phyloP scores from a whole-genome alignment of 306 rosid genomes.

The Alnus rubra region DNA sequence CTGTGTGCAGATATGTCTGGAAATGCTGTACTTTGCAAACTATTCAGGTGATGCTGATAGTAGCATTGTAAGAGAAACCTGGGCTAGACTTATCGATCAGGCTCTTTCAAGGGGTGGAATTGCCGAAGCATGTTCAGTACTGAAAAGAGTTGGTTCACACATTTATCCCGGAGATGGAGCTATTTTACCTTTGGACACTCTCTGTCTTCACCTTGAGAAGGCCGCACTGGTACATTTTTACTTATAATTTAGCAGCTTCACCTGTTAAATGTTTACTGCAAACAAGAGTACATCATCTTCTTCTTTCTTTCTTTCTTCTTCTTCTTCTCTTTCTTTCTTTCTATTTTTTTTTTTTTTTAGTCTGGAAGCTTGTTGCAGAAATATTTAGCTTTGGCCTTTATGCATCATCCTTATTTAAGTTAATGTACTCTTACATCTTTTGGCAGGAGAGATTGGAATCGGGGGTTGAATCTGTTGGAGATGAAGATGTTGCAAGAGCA shows the following conservation, averaged over 20 bases:
- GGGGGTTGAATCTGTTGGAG: slow-evolving; percentile 82
- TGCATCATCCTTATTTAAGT: background rate
- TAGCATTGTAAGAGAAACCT: slow-evolving; percentile 81
- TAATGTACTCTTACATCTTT: slow-evolving; percentile 19
- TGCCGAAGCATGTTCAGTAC: slow-evolving; percentile 90
- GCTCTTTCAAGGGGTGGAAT: slow-evolving; percentile 91
- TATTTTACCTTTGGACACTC: slow-evolving; percentile 71
- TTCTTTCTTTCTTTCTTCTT: background rate
- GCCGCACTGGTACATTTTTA: slow-evolving; percentile 74
- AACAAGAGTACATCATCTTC: slow-evolving; percentile 13
- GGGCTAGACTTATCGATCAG: slow-evolving; percentile 93
- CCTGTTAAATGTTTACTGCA: slow-evolving; percentile 11
- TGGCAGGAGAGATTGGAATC: slow-evolving; percentile 78
- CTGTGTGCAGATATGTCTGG: slow-evolving; percentile 76
- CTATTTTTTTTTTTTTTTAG: too few species aligned
- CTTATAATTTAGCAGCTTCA: slow-evolving; percentile 5
- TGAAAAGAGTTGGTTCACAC: slow-evolving; percentile 94
- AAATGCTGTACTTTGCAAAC: slow-evolving; percentile 91
- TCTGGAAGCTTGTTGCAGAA: background rate
- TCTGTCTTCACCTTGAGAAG: slow-evolving; percentile 95
- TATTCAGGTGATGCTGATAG: slow-evolving; percentile 87
- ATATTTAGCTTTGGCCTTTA: background rate
- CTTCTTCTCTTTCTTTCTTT: background rate
- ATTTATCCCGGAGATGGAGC: slow-evolving; percentile 93
- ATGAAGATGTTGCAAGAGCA: slow-evolving; percentile 92